Conservation (phyloP, 2,329 filamentous ascomycete species). For the Ophiostoma sp. region DNA sequence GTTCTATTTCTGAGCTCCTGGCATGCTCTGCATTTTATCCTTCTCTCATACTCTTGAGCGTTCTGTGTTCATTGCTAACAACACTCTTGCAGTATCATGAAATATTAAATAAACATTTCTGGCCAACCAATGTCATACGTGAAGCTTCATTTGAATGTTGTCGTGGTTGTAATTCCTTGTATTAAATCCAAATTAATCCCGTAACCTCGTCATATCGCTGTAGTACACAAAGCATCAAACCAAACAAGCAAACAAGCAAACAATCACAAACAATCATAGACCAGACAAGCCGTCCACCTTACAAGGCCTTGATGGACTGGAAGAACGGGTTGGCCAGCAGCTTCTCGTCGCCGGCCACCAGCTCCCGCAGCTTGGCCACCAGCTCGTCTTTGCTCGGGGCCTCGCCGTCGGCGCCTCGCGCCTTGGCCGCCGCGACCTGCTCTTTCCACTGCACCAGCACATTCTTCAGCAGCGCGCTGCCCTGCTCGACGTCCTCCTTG, state of each 20-base stretch:
- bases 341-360: conserved; percentile 69
- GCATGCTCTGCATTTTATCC: background rate
- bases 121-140: background rate
- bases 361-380: conserved; percentile 68
- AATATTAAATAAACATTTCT: conserved; percentile 11
- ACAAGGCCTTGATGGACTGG: conserved; percentile 55
- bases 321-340: conserved; percentile 65
- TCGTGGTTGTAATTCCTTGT: background rate
- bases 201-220: background rate
- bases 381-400: conserved; percentile 68
- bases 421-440: conserved; percentile 49
- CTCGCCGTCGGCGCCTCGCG: conserved; percentile 31
- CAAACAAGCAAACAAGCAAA: background rate
- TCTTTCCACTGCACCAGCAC: conserved; percentile 82
- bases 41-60: background rate
- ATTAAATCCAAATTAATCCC: background rate
- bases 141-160: background rate
- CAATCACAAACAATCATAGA: too few species aligned
- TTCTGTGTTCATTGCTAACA: background rate
- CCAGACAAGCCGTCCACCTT: conserved; percentile 23
- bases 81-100: conserved; percentile 14
- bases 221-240: background rate
- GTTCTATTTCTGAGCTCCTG: conserved; percentile 26
- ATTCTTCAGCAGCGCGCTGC: conserved; percentile 77
- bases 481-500: conserved; percentile 83